Percentiles rank a stretch among this genome's conserved stretches.
phyloP scores from a whole-genome alignment of 495 filamentous ascomycete genomes.

The Xylaria castorea region DNA sequence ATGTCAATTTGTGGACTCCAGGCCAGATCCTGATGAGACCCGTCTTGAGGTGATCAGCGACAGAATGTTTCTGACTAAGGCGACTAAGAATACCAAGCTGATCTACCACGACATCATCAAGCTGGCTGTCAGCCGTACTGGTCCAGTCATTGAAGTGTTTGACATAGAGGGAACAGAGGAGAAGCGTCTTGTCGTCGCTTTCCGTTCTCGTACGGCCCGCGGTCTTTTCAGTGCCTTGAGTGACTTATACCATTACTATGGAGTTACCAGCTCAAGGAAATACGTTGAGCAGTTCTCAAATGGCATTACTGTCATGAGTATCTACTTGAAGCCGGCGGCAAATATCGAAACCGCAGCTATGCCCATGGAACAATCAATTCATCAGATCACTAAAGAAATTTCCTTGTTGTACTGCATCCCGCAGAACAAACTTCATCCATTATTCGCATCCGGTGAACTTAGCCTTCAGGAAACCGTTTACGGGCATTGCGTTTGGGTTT shows the following conservation, averaged over 20 bases:
- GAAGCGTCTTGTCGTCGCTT: slow-evolving; percentile 92
- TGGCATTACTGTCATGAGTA: slow-evolving; percentile 93
- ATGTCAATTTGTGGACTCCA: slow-evolving; percentile 80
- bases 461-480: slow-evolving; percentile 98
- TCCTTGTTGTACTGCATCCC: slow-evolving; percentile 97
- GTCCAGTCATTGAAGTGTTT: slow-evolving; percentile 96
- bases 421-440: slow-evolving; percentile 89
- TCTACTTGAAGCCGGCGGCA: slow-evolving; percentile 81
- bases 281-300: slow-evolving; percentile 99
- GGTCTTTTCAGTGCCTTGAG: slow-evolving; percentile 95
- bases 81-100: slow-evolving; percentile 91
- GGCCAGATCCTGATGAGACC: slow-evolving; percentile 78
- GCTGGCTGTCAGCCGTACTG: slow-evolving; percentile 78
- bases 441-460: slow-evolving; percentile 87
- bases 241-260: slow-evolving; percentile 98
- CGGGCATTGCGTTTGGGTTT: slow-evolving; percentile 96
- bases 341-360: slow-evolving; percentile 55
- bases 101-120: slow-evolving; percentile 94
- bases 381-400: slow-evolving; percentile 98
- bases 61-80: slow-evolving; percentile 92
- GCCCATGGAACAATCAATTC: slow-evolving; percentile 87
- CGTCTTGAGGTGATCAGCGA: slow-evolving; percentile 91
- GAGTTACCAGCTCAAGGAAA: slow-evolving; percentile 92
- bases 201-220: slow-evolving; percentile 88
- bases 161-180: slow-evolving; percentile 90